A percentile compares a stretch with the other conserved stretches of the same genome.
These are phyloP conservation scores for Spergularia bocconei DNA, from an alignment of 148 eudicot genomes.

Conservation along the genomic window DNA sequence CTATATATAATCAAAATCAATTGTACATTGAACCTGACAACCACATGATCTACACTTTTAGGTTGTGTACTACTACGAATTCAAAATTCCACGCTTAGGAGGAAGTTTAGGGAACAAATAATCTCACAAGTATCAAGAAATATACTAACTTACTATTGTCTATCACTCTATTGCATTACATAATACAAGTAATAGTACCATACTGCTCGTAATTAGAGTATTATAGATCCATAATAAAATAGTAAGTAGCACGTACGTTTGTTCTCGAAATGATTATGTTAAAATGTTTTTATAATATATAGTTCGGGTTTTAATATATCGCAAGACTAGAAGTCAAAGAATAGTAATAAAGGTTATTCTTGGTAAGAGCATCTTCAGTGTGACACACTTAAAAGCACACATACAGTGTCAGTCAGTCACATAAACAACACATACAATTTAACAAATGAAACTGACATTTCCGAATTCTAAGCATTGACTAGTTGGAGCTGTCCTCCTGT, in stretches of 20 bases:
- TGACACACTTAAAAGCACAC: neutral
- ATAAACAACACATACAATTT: neutral
- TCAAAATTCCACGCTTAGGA: neutral
- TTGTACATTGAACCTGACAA: no score
- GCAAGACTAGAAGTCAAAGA: slow-evolving; percentile 13
- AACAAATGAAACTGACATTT: slow-evolving; percentile 1
- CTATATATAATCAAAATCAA: no score
- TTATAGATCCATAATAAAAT: neutral
- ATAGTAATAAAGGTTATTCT: neutral
- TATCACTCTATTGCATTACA: no score
- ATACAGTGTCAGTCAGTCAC: neutral
- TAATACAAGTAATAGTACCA: no score
- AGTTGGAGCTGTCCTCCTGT: neutral
- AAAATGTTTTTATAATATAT: neutral
- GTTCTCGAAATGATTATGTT: neutral
- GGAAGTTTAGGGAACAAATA: neutral
- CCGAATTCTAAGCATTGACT: slow-evolving; percentile 12
- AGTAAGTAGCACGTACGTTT: neutral
- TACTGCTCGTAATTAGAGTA: no score
- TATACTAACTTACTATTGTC: neutral
- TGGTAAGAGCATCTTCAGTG: slow-evolving; percentile 15
- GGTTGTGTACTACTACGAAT: neutral
- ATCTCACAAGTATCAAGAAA: neutral
- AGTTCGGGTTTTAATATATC: neutral
- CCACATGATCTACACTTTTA: neutral